Conservation (phyloP, 2,329 filamentous ascomycete species). For the Calonectria pseudoreteaudii region DNA sequence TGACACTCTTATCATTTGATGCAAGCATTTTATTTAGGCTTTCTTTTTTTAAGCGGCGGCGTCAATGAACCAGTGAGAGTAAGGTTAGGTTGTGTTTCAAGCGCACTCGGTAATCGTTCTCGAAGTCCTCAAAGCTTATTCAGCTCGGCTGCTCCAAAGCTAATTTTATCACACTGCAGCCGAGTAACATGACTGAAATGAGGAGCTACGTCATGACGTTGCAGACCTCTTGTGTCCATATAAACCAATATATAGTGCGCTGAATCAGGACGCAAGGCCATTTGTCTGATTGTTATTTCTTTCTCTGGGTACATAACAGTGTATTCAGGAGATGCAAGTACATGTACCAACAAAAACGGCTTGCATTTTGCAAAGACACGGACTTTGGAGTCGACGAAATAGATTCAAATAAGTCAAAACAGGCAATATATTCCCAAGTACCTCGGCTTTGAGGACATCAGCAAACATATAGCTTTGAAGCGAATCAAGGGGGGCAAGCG, state of each 20-base stretch:
- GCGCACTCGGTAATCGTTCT: neutral
- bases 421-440: neutral
- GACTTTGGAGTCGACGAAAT: neutral
- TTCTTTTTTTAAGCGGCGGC: neutral
- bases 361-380: neutral
- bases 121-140: neutral
- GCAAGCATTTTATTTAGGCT: neutral
- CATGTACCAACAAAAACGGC: neutral
- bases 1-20: neutral
- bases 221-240: neutral
- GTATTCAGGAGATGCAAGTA: neutral
- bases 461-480: neutral
- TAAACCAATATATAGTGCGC: neutral
- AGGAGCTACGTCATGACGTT: neutral
- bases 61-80: neutral
- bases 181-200: neutral
- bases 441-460: neutral
- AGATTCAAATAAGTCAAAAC: neutral
- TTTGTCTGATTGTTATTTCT: neutral
- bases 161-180: neutral
- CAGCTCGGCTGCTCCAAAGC: neutral
- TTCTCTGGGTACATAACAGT: neutral
- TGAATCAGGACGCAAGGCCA: neutral
- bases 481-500: neutral
- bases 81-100: neutral